phyloP scores from a whole-genome alignment of 1,139 yeast genomes.

The Nakaseomyces delphensis region DNA sequence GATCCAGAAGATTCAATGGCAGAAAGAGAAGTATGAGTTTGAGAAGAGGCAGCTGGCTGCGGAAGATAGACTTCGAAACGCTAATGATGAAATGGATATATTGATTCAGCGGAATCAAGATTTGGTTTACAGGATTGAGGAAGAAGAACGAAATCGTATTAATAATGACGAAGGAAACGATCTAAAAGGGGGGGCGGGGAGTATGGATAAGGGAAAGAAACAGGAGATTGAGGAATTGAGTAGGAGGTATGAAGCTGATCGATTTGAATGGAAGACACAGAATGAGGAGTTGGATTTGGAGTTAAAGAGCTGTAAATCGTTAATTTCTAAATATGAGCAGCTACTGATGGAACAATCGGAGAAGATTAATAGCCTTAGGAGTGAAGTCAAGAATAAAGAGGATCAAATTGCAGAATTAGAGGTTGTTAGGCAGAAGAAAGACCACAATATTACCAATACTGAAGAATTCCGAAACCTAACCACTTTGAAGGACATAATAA shows the following conservation, averaged over 20 bases:
- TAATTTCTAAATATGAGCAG: conserved; percentile 19
- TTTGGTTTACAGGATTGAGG: conserved; percentile 23
- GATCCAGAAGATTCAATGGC: conserved; percentile 21
- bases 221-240: conserved; percentile 17
- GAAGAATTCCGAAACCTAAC: conserved; percentile 25
- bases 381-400: conserved; percentile 20
- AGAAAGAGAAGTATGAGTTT: conserved; percentile 18
- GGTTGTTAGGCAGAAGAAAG: conserved; percentile 17
- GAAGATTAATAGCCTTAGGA: conserved; percentile 17
- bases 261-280: conserved; percentile 13
- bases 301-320: conserved; percentile 14
- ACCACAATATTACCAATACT: conserved; percentile 22
- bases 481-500: conserved; percentile 44
- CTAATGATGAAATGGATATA: conserved; percentile 20
- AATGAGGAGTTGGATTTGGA: conserved; percentile 17
- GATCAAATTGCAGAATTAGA: conserved; percentile 23
- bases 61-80: conserved; percentile 23
- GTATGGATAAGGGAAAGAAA: too few species aligned
- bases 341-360: conserved; percentile 18
- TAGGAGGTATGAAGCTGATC: conserved; percentile 12
- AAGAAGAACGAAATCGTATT: conserved; percentile 29
- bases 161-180: conserved; percentile 7
- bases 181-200: not conserved
- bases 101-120: conserved; percentile 34
- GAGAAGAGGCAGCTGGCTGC: conserved; percentile 24